These are phyloP conservation scores for Lasiosphaeria hispida DNA, from an alignment of 495 filamentous ascomycete species.

Conservation along the genomic window DNA sequence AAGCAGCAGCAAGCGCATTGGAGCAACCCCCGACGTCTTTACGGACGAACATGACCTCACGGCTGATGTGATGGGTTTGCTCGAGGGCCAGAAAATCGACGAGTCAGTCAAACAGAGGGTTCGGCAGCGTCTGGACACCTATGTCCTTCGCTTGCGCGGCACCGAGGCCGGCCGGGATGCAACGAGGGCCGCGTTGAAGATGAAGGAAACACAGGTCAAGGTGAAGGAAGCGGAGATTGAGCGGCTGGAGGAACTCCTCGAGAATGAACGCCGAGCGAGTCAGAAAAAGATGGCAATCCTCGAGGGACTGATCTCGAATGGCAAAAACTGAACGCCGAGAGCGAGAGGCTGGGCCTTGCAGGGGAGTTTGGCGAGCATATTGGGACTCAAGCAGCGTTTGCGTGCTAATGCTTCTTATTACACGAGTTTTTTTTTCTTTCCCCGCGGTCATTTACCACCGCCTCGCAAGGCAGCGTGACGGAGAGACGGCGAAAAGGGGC, in stretches of 20 bases:
- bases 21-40: not conserved
- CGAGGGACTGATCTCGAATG: too few relatives aligned
- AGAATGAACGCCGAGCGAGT: conserved; percentile 52
- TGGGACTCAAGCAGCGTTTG: too few relatives aligned
- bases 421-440: too few relatives aligned
- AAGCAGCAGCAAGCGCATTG: not conserved
- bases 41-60: conserved; percentile 49
- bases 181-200: conserved; percentile 56
- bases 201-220: conserved; percentile 56
- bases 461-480: too few relatives aligned
- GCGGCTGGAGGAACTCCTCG: conserved; percentile 45
- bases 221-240: conserved; percentile 38
- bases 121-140: conserved; percentile 49
- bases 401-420: too few relatives aligned
- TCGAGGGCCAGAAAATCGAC: conserved; percentile 46
- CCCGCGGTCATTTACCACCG: too few relatives aligned
- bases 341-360: too few relatives aligned
- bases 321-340: too few relatives aligned
- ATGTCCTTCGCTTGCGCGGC: conserved; percentile 56
- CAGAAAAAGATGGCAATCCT: conserved; percentile 16
- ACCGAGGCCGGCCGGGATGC: conserved; percentile 62
- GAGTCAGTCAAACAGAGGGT: conserved; percentile 41
- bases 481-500: too few relatives aligned
- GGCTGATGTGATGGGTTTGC: conserved; percentile 46
- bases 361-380: too few relatives aligned